Percentiles rank a stretch among this genome's conserved stretches.
Evolutionary conservation across 2,329 filamentous ascomycete species (phyloP).

Genomic region (Raffaelea ambrosiae): DNA sequence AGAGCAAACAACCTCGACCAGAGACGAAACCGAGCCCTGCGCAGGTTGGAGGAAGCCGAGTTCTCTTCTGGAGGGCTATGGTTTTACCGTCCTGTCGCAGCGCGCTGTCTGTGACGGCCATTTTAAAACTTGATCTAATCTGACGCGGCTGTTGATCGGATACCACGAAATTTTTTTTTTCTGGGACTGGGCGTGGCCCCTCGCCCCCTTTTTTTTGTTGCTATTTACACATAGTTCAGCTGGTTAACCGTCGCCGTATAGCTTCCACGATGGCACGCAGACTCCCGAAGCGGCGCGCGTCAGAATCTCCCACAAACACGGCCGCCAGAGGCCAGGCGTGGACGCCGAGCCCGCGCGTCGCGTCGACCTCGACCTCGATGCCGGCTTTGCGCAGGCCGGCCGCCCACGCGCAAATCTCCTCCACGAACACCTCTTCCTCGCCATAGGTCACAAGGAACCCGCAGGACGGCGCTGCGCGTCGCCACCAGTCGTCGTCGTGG

Average conservation of each 20-base stretch:
- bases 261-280: constrained; percentile 32
- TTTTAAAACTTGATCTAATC: constrained; percentile 56
- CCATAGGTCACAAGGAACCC: constrained; percentile 68
- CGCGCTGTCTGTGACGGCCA: constrained; percentile 32
- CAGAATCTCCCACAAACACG: constrained; percentile 43
- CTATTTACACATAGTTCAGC: constrained; percentile 15
- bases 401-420: constrained; percentile 57
- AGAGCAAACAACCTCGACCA: constrained; percentile 26
- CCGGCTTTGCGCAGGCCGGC: constrained; percentile 15
- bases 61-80: constrained; percentile 30
- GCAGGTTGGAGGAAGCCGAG: constrained; percentile 40
- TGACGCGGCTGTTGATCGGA: constrained; percentile 33
- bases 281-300: constrained; percentile 40
- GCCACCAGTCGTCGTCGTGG: constrained; percentile 58
- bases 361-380: constrained; percentile 7
- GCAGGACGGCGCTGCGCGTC: constrained; percentile 51
- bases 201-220: constrained; percentile 9
- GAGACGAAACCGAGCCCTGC: constrained; percentile 23
- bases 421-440: constrained; percentile 67
- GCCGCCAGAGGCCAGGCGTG: constrained; percentile 77
- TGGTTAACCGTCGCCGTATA: constrained; percentile 22
- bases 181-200: too few relatives aligned
- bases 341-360: constrained; percentile 36
- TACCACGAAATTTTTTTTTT: constrained; percentile 13
- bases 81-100: constrained; percentile 31